Percentiles rank a stretch among this genome's conserved stretches.
These are phyloP conservation scores for Diplodia seriata DNA, from an alignment of 2,329 filamentous ascomycete species.

Conservation along the genomic window DNA sequence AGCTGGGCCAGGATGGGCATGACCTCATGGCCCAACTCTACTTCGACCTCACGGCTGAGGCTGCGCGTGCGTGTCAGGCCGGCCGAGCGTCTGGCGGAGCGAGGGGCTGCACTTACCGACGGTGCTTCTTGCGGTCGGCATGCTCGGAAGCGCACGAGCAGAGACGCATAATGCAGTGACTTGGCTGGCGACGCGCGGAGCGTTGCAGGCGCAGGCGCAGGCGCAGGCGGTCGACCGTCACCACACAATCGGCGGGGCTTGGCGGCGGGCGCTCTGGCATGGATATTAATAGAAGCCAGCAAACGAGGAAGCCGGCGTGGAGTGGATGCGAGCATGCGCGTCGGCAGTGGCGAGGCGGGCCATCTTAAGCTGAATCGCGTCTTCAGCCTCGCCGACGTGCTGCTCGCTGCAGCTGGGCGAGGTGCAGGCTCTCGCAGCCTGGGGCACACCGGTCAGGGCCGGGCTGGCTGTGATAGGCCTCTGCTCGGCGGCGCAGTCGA, in stretches of 20 bases:
- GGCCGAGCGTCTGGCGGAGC: slow-evolving; percentile 7
- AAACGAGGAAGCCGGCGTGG: neutral
- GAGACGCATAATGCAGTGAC: neutral
- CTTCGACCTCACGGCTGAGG: slow-evolving; percentile 28
- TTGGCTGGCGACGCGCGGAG: slow-evolving; percentile 18
- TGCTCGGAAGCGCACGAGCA: slow-evolving; percentile 3
- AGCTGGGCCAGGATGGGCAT: slow-evolving; percentile 9
- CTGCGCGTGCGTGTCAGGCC: slow-evolving; percentile 17
- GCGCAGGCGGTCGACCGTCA: neutral
- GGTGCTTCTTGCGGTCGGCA: neutral
- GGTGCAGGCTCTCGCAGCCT: neutral
- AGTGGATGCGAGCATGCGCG: slow-evolving; percentile 21
- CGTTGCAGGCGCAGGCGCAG: slow-evolving; percentile 4
- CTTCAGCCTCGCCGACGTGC: slow-evolving; percentile 18
- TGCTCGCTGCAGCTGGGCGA: neutral
- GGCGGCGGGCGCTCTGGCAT: neutral
- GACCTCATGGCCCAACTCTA: slow-evolving; percentile 26
- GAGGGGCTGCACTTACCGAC: slow-evolving; percentile 5
- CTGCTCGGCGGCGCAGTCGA: slow-evolving; percentile 11
- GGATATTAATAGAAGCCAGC: slow-evolving; percentile 17
- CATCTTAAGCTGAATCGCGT: slow-evolving; percentile 12
- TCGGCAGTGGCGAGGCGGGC: slow-evolving; percentile 12
- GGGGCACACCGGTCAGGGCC: slow-evolving; percentile 25
- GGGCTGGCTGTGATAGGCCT: slow-evolving; percentile 19
- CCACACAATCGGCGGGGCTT: neutral